Base-by-base conservation (phyloP, 257 asterid species). In the Salvia hispanica region DNA sequence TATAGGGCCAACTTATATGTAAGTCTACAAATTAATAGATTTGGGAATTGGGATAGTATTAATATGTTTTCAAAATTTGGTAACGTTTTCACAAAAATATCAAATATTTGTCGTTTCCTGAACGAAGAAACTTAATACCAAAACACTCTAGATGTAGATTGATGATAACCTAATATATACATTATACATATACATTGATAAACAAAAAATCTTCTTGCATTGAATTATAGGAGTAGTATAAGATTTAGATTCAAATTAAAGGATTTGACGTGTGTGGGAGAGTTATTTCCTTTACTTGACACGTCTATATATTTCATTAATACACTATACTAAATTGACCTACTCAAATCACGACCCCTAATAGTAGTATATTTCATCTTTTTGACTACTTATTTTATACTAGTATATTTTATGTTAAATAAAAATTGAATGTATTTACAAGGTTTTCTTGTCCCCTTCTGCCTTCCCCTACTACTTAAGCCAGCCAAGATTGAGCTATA, bases 401-500 rank as follows among this genome's bases (percentile, higher is more conserved):
- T 36, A 53, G 5, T 42, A 36, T 40, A 25, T 63, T 39, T 67
- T 58, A 61, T 75, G 44, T 76, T 66, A 45, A 71, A 37, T 57
- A 72, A 78, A 74, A 72, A 60, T 53, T 66, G 44, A 71, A 74
- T 59, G 77, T 67, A 76, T 58, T 53, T 74, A 64, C 73, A 39
- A 34, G 58, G 77, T 72, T 42, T 42, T 65, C 42, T 64, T 59
- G 64, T 60, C 79, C 77, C 77, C 78, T 12, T 76, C 63, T 25
- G 45, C 55, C 36, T 53, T 47, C 79, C 55, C 68, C 69, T 82
- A 85, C 81, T 66, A 25, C 31, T 78, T 80, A 72, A 76, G 51
- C 86, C 81, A 70, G 70, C 89, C 7, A 77, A 75, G 84, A 67
- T 79, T 82, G 58, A 74, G 68, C 79, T 47, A 58, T 74, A 71